phyloP scores from a whole-genome alignment of 768 basidiomycete species.

The Lentinula aciculospora region DNA sequence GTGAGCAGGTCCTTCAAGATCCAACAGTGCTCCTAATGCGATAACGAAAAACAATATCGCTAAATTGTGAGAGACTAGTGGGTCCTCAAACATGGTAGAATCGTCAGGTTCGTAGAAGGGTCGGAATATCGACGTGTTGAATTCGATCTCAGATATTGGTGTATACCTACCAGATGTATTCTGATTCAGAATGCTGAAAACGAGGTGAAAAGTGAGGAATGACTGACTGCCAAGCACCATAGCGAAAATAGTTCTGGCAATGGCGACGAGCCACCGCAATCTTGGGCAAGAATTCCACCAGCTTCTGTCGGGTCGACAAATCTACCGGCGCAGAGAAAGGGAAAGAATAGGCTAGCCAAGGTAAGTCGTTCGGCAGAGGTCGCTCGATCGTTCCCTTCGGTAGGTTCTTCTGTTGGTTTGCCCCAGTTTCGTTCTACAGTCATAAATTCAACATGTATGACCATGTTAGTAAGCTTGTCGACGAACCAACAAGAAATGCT shows the following conservation, averaged over 20 bases:
- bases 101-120: conserved; percentile 43
- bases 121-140: conserved; percentile 42
- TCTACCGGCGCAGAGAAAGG: conserved; percentile 44
- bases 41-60: conserved; percentile 61
- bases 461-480: not conserved
- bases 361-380: conserved; percentile 42
- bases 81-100: conserved; percentile 18
- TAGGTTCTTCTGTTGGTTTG: conserved; percentile 43
- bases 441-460: conserved; percentile 2
- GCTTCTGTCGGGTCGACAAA: conserved; percentile 36
- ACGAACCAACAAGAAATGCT: conserved; percentile 65
- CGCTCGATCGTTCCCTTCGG: conserved; percentile 25
- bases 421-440: conserved; percentile 50
- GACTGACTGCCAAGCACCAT: conserved; percentile 69
- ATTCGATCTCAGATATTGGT: conserved; percentile 57
- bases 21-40: conserved; percentile 57
- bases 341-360: conserved; percentile 58
- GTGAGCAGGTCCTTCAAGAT: conserved; percentile 49
- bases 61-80: conserved; percentile 43
- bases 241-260: conserved; percentile 52
- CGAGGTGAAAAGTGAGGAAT: conserved; percentile 4
- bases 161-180: conserved; percentile 42
- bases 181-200: not conserved
- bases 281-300: conserved; percentile 43
- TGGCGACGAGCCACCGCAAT: conserved; percentile 30